These are phyloP conservation scores for Cystoisospora suis DNA, from an alignment of 169 alveolate species.

Conservation along the genomic window DNA sequence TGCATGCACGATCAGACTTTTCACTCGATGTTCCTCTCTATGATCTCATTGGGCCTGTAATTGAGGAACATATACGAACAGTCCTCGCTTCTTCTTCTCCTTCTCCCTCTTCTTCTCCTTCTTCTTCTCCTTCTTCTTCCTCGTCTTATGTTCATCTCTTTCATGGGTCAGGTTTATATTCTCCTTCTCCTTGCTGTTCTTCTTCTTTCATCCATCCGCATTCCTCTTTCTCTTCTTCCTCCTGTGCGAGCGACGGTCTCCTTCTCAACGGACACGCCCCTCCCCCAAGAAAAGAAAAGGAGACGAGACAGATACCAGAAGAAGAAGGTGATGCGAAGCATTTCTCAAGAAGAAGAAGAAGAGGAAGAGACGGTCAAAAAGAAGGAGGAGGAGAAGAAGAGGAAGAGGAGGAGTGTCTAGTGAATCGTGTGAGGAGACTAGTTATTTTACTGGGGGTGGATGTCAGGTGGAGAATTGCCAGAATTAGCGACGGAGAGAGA, in stretches of 20 bases:
- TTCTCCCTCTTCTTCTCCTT: background rate
- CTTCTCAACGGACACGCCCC: too few species aligned
- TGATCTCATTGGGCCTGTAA: background rate
- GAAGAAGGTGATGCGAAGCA: too few species aligned
- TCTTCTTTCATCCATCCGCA: background rate
- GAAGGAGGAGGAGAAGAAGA: background rate
- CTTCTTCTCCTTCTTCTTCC: background rate
- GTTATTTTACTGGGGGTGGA: slow-evolving; percentile 47
- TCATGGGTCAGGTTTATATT: background rate
- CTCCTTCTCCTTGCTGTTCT: background rate
- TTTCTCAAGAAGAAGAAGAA: too few species aligned
- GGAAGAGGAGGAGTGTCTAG: background rate
- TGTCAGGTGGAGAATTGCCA: slow-evolving; percentile 36
- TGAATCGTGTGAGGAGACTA: slow-evolving; percentile 1
- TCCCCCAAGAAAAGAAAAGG: too few species aligned
- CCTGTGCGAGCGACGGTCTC: too few species aligned
- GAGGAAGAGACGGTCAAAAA: too few species aligned
- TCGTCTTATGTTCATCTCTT: background rate
- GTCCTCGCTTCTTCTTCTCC: background rate
- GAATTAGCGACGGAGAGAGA: slow-evolving; percentile 54
- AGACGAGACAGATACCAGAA: too few species aligned
- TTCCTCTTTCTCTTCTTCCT: background rate
- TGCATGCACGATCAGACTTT: background rate
- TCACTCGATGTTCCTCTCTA: background rate
- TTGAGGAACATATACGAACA: background rate